phyloP scores from a whole-genome alignment of 768 basidiomycete genomes.

The Pulveroboletus frians region DNA sequence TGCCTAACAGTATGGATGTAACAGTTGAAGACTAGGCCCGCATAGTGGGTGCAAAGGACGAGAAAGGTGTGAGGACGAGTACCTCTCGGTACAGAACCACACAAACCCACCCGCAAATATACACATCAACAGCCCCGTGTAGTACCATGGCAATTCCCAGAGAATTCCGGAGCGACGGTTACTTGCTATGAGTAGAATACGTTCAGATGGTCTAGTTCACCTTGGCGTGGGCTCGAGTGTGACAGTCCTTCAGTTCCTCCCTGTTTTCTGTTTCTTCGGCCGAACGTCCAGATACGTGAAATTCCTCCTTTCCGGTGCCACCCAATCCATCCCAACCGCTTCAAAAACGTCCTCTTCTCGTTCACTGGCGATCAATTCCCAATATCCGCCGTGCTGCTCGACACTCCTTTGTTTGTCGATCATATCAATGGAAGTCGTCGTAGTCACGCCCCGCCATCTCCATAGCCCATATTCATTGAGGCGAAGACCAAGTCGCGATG shows the following conservation, averaged over 20 bases:
- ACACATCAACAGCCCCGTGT: too few species aligned
- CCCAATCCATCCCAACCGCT: conserved; percentile 25
- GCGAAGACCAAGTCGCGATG: conserved; percentile 40
- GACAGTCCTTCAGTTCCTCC: background rate
- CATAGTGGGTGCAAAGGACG: too few species aligned
- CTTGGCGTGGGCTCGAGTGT: too few species aligned
- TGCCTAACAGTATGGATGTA: too few species aligned
- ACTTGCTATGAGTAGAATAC: too few species aligned
- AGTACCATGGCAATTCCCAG: too few species aligned
- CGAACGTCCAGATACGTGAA: conserved; percentile 13
- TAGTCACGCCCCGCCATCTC: conserved; percentile 39
- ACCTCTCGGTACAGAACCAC: too few species aligned
- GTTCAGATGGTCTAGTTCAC: too few species aligned
- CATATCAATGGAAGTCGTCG: background rate
- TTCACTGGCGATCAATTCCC: conserved; percentile 23
- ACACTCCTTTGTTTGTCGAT: conserved; percentile 3
- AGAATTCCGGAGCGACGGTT: too few species aligned
- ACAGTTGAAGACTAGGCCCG: too few species aligned
- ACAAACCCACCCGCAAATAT: too few species aligned
- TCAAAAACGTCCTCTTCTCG: conserved; percentile 24
- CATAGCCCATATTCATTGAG: conserved; percentile 64
- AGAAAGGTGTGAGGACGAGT: too few species aligned
- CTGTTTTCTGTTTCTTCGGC: conserved; percentile 1
- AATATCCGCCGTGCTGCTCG: conserved; percentile 14
- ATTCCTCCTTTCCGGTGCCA: conserved; percentile 24